phyloP scores from a whole-genome alignment of 2,329 filamentous ascomycete genomes.

The Ophiocordyceps unilateralis region DNA sequence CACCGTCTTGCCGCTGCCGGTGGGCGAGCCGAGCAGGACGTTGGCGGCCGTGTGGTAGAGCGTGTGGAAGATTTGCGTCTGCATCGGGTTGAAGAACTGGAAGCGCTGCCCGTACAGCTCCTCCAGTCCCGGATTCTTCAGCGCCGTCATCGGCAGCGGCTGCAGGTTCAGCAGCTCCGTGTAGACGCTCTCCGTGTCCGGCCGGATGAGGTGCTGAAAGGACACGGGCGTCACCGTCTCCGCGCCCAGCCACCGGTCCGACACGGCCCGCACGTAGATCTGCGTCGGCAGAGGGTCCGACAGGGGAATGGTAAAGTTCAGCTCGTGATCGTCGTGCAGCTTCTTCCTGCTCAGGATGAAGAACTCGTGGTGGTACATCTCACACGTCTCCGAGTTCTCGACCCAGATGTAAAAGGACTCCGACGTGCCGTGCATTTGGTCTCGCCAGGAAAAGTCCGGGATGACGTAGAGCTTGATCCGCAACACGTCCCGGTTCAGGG shows the following conservation, averaged over 20 bases:
- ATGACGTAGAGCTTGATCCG: constrained; percentile 76
- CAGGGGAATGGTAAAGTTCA: constrained; percentile 93
- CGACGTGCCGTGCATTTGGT: constrained; percentile 79
- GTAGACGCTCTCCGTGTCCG: constrained; percentile 94
- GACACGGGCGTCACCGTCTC: constrained; percentile 92
- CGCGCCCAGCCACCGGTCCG: constrained; percentile 89
- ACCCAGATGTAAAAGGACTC: constrained; percentile 99
- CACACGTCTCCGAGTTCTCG: constrained; percentile 90
- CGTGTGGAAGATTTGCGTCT: constrained; percentile 95
- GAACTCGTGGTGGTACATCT: constrained; percentile 95
- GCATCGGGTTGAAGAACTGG: constrained; percentile 98
- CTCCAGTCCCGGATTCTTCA: constrained; percentile 76
- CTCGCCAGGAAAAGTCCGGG: constrained; percentile 89
- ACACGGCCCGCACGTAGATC: constrained; percentile 89
- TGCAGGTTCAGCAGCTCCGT: constrained; percentile 87
- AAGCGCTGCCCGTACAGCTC: constrained; percentile 80
- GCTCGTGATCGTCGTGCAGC: constrained; percentile 87
- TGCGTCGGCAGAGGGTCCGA: constrained; percentile 86
- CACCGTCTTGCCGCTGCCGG: constrained; percentile 93
- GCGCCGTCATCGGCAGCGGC: constrained; percentile 67
- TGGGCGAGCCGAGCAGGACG: constrained; percentile 86
- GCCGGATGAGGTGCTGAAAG: constrained; percentile 93
- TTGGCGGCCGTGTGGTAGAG: constrained; percentile 87
- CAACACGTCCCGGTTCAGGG: constrained; percentile 83
- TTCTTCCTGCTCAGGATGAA: constrained; percentile 86